Percentiles rank a stretch among this genome's conserved stretches.
Conservation (phyloP, 2,329 filamentous ascomycete genomes). For the Penicillium aurantiogriseum region DNA sequence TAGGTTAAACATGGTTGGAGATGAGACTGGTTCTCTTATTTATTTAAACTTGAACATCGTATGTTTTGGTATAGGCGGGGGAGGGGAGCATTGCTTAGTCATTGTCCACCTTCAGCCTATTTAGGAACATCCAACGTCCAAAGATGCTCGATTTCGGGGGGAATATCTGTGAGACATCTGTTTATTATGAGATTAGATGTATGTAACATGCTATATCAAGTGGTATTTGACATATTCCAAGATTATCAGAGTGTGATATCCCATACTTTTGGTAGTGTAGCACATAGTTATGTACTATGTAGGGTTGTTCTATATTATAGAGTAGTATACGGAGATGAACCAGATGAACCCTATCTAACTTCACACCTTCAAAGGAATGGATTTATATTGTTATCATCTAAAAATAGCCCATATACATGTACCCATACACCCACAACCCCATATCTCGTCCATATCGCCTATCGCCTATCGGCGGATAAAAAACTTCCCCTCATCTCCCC, state of each 20-base stretch:
- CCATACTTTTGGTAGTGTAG: background rate
- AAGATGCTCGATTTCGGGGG: background rate
- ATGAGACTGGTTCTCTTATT: background rate
- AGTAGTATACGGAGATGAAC: background rate
- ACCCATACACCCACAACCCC: background rate
- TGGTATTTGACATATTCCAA: background rate
- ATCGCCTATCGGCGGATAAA: constrained; percentile 2
- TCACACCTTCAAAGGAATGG: background rate
- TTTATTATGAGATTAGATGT: background rate
- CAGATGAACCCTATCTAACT: background rate
- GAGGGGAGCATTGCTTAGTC: background rate
- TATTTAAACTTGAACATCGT: background rate
- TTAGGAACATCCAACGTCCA: background rate
- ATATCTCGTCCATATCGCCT: background rate
- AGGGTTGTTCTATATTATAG: background rate
- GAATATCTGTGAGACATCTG: background rate
- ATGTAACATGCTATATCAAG: background rate
- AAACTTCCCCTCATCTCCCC: background rate
- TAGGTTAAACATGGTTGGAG: constrained; percentile 9
- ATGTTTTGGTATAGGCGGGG: background rate
- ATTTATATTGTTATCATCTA: background rate
- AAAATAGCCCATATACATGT: too few species aligned
- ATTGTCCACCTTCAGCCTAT: background rate
- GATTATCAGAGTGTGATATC: background rate
- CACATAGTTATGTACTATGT: background rate